Conservation (phyloP, 148 eudicot species). For the Cornus suecica region DNA sequence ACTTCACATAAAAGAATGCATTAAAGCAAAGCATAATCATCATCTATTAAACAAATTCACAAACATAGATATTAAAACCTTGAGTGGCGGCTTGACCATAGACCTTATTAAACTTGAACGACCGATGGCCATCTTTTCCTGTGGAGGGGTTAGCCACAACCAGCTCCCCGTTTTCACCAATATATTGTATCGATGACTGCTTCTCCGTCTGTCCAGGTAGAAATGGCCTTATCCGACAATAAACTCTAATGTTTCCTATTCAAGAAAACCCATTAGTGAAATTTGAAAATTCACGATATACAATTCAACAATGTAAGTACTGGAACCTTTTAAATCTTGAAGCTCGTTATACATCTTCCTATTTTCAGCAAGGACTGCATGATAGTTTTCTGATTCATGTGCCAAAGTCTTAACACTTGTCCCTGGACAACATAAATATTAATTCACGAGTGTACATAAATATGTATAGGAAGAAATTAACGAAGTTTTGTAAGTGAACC, state of each 20-base stretch:
- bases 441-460: slow-evolving; percentile 2
- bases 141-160: slow-evolving; percentile 58
- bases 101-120: slow-evolving; percentile 86
- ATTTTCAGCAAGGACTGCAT: slow-evolving; percentile 63
- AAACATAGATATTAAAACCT: slow-evolving; percentile 46
- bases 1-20: neutral
- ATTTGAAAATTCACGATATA: neutral
- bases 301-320: neutral
- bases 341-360: slow-evolving; percentile 84
- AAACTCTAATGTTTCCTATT: slow-evolving; percentile 89
- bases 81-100: slow-evolving; percentile 76
- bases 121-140: slow-evolving; percentile 64
- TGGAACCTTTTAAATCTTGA: slow-evolving; percentile 89
- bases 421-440: slow-evolving; percentile 37
- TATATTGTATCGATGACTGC: slow-evolving; percentile 51
- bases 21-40: neutral
- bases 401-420: slow-evolving; percentile 52
- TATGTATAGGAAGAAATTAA: neutral
- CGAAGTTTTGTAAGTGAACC: neutral
- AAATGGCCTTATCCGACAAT: slow-evolving; percentile 89
- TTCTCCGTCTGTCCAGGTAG: slow-evolving; percentile 51
- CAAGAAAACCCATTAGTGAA: slow-evolving; percentile 26
- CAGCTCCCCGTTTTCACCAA: slow-evolving; percentile 81
- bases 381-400: slow-evolving; percentile 61
- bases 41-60: neutral